Percentiles rank a stretch among this genome's conserved stretches.
Evolutionary conservation across 345 rosid genomes (phyloP).

Genomic region (Linum usitatissimum): DNA sequence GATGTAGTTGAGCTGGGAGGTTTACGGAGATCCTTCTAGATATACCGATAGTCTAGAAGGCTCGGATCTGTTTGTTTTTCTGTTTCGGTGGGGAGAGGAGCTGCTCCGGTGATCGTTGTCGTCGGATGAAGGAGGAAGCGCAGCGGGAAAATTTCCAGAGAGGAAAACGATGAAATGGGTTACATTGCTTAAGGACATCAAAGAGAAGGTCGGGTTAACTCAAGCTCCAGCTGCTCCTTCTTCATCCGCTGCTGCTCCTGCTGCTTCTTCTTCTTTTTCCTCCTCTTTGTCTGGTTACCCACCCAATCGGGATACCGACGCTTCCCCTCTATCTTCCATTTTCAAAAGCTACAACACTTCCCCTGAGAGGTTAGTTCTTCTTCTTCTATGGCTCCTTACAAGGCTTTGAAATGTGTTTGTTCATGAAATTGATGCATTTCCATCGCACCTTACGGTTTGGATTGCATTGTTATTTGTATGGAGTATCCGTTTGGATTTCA

Average conservation of each 20-base stretch:
- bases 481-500: not conserved
- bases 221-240: conserved; percentile 47
- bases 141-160: conserved; percentile 26
- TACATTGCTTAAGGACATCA: conserved; percentile 94
- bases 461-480: not conserved
- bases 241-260: conserved; percentile 27
- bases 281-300: conserved; percentile 20
- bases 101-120: conserved; percentile 2
- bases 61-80: not conserved
- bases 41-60: conserved; percentile 15
- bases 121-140: conserved; percentile 33
- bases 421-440: not conserved
- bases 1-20: conserved; percentile 8
- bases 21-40: conserved; percentile 28
- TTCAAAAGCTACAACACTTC: conserved; percentile 32
- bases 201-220: conserved; percentile 93
- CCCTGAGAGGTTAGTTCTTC: conserved; percentile 47
- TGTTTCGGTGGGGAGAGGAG: no score
- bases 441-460: not conserved
- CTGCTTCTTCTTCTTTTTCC: conserved; percentile 44
- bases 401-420: not conserved
- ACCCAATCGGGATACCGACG: conserved; percentile 29
- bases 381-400: not conserved
- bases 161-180: conserved; percentile 90
- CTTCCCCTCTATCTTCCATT: conserved; percentile 23